Evolutionary conservation across 2,329 filamentous ascomycete species (phyloP), one percentile per base, ranked within the genome.

Genomic region (Didymella keratinophila): DNA sequence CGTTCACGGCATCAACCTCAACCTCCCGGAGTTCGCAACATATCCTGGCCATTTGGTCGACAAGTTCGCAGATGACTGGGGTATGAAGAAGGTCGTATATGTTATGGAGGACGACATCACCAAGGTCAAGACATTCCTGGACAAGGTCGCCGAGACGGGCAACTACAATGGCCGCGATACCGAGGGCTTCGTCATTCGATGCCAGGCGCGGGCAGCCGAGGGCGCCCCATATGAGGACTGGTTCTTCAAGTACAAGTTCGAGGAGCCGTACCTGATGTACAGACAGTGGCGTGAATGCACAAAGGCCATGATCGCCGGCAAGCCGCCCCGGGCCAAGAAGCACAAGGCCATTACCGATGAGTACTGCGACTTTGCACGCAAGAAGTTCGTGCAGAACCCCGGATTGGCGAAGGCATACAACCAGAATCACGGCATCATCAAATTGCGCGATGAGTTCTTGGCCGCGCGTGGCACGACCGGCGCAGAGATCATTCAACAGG

Each of bases 191-290:
- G 95, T 99, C 56, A 90, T 99, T 67, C 89, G 95, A 55, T 98
- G 95, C 61, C 84, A 91, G 87, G 80, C 87, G 82, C 81, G 82
- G 73, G 78, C 87, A 27, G 80, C 81, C 0, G 79, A 78, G 1
- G 73, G 76, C 14, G 76, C 76, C 2, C 84, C 86, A 0, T 95
- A 88, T 75, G 80, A 86, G n/a, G 93, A 99, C 76, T 99, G 95
- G 95, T 99, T 99, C 79, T 99, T 99, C 88, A 99, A 99, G 79
- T 99, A 93, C 86, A 99, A 99, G 80, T 99, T 99, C 60, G 95
- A 99, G 73, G 95, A 99, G 79, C 95, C 95, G 0, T 99, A 99
- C 74, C 81, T 99, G 60, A 96, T 99, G 92, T 99, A 98, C 79
- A 88, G 95, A 23, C 95, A 99, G 80, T 99, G 95, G 95, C 89